Base-by-base conservation (phyloP, 495 filamentous ascomycete species). In the Podospora conica region DNA sequence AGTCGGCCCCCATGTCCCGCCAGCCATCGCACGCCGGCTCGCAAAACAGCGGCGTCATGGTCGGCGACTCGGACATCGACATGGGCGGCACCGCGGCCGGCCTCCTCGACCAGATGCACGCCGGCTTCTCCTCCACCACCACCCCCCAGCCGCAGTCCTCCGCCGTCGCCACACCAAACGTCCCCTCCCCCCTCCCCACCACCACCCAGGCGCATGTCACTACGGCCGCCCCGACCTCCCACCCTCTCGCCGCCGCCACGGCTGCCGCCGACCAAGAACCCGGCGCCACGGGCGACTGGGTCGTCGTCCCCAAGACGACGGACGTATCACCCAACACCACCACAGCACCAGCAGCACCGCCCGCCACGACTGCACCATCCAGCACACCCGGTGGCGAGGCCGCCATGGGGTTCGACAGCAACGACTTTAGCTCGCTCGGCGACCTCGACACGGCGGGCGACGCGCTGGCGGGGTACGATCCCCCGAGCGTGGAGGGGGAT, bases 21-120 rank as follows among this genome's bases (percentile, higher is more conserved):
- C 79, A 82, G 68, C 74, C 75, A 23, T 83, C 82, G 4, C 79
- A 81, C 9, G 69, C 79, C 12, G 80, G 79, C 18, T 82, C 81
- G 27, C 78, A 79, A 65, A 73, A 75, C 56, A 83, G 82, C 69
- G 84, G 81, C n/a, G 75, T 82, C 33, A 77, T 84, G 74, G 72
- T 81, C 54, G 79, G 78, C 3, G 85, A 87, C 69, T 78, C 80
- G 11, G 88, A 90, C 71, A 83, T 90, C 67, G 82, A 88, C 63
- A 87, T 90, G 86, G 87, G 85, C 28, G 82, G 85, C 29, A 85
- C 84, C 1, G 84, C 81, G 1, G 86, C 84, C 53, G 82, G 86
- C 60, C 76, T 90, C 21, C 77, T 90, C 9, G 84, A 90, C 73
- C 86, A 90, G 69, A 88, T 88, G 74, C 81, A 85, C 69, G 77